Conservation (phyloP, 371 early-diverging fungal genomes). For the Globomyces sp. region DNA sequence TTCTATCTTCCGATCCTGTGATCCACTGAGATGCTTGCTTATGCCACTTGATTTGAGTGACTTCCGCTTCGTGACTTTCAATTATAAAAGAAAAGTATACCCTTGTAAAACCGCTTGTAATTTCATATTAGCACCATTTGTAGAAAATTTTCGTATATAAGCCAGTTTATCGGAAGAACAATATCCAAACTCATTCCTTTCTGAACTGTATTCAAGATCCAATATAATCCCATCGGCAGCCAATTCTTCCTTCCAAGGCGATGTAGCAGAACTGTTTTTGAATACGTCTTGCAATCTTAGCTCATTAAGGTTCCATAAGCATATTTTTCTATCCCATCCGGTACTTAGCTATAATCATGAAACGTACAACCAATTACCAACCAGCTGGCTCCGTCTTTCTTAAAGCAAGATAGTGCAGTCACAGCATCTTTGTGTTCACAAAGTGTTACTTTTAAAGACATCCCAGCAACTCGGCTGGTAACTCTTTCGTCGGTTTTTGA, state of each 20-base stretch:
- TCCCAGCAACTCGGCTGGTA: slow-evolving; percentile 51
- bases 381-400: slow-evolving; percentile 41
- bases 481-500: slow-evolving; percentile 35
- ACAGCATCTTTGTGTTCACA: slow-evolving; percentile 48
- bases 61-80: slow-evolving; percentile 50
- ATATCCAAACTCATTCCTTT: slow-evolving; percentile 50
- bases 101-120: slow-evolving; percentile 48
- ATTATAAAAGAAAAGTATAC: background rate
- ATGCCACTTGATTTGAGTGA: slow-evolving; percentile 51
- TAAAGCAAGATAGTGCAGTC: slow-evolving; percentile 43
- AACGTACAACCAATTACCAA: slow-evolving; percentile 27
- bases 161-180: slow-evolving; percentile 48
- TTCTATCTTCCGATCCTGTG: slow-evolving; percentile 54
- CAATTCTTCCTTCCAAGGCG: slow-evolving; percentile 41
- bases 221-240: slow-evolving; percentile 54
- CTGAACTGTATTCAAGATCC: slow-evolving; percentile 45
- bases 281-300: slow-evolving; percentile 40
- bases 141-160: slow-evolving; percentile 47
- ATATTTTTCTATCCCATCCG: slow-evolving; percentile 53
- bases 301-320: slow-evolving; percentile 41
- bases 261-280: slow-evolving; percentile 13
- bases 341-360: slow-evolving; percentile 35
- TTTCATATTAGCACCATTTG: slow-evolving; percentile 45
- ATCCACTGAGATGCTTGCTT: slow-evolving; percentile 43
- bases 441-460: slow-evolving; percentile 43